Percentiles rank a stretch among this genome's conserved stretches.
phyloP scores from a whole-genome alignment of 371 early-diverging fungal species.

The Fennellomyces sp. region DNA sequence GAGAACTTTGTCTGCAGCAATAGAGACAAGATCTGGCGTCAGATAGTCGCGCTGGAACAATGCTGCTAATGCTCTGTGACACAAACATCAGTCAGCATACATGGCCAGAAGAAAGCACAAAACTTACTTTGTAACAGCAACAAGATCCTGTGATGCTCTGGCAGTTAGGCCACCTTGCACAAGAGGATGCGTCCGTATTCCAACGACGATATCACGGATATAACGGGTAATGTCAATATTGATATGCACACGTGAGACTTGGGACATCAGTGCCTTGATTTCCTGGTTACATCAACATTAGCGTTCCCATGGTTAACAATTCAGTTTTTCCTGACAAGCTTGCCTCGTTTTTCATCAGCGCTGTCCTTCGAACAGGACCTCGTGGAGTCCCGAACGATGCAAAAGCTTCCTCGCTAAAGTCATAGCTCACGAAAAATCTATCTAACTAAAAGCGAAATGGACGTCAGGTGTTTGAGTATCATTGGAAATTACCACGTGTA shows the following conservation, averaged over 20 bases:
- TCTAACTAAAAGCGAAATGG: conserved; percentile 40
- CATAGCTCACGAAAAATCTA: conserved; percentile 56
- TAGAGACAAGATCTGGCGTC: conserved; percentile 62
- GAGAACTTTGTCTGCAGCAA: conserved; percentile 53
- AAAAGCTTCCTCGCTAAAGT: conserved; percentile 46
- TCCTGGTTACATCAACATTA: conserved; percentile 34
- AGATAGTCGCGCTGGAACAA: conserved; percentile 58
- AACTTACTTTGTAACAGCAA: conserved; percentile 56
- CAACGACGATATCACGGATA: conserved; percentile 66
- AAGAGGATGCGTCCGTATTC: conserved; percentile 60
- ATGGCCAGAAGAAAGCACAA: not conserved
- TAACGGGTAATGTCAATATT: conserved; percentile 63
- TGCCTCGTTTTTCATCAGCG: conserved; percentile 35
- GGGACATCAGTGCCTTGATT: conserved; percentile 49
- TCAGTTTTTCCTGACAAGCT: not conserved
- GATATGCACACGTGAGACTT: conserved; percentile 52
- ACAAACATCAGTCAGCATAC: not conserved
- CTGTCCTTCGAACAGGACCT: conserved; percentile 16
- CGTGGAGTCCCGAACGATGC: conserved; percentile 3
- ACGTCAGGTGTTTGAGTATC: not conserved
- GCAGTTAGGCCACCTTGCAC: conserved; percentile 66
- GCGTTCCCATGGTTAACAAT: not conserved
- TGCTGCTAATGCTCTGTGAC: conserved; percentile 51
- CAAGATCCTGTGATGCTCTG: conserved; percentile 59
- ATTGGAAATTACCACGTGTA: not conserved